phyloP scores from a whole-genome alignment of 371 early-diverging fungal genomes.

The Phascolomyces articulosus region DNA sequence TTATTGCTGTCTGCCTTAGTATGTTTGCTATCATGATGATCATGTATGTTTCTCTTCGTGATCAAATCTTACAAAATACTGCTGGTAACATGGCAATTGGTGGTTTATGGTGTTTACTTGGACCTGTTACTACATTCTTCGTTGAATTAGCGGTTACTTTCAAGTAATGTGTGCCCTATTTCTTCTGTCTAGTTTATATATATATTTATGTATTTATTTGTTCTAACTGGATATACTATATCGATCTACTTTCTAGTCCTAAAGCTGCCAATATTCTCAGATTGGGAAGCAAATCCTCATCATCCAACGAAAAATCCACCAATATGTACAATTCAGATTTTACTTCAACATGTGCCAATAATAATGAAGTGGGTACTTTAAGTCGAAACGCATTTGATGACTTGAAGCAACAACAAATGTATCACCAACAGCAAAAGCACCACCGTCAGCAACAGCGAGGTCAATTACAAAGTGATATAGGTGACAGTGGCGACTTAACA shows the following conservation, averaged over 20 bases:
- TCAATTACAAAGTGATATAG: too few relatives aligned
- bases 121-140: background rate
- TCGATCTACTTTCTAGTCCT: too few relatives aligned
- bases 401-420: background rate
- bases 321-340: background rate
- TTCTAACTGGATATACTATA: too few relatives aligned
- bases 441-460: background rate
- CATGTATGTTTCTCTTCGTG: conserved; percentile 23
- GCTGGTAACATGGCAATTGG: background rate
- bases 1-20: conserved; percentile 18
- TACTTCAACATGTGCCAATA: background rate
- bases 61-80: background rate
- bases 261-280: background rate
- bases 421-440: background rate
- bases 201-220: too few relatives aligned
- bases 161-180: background rate
- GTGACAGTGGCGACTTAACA: background rate
- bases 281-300: background rate
- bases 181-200: background rate
- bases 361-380: background rate
- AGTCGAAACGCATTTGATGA: background rate
- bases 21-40: conserved; percentile 17
- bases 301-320: background rate
- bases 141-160: background rate
- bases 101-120: background rate